A percentile compares a stretch with the other conserved stretches of the same genome.
Evolutionary conservation across 306 rosid species (phyloP).

Genomic region (Sphenostylis stenocarpa): DNA sequence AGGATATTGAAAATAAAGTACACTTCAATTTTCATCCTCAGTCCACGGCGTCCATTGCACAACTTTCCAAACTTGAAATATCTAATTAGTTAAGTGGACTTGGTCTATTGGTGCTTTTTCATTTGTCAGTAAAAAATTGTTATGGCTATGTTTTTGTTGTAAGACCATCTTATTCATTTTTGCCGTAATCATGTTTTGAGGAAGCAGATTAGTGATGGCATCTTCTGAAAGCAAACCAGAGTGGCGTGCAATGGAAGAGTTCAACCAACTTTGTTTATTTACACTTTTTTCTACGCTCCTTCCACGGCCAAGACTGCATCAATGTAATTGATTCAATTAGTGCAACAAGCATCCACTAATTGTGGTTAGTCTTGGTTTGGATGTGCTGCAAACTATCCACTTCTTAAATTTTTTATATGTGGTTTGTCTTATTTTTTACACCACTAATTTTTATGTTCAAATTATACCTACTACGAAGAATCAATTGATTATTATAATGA

Average conservation of each 20-base stretch:
- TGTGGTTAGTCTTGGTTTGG: not conserved
- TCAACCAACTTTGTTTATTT: not conserved
- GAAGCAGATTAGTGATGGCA: not conserved
- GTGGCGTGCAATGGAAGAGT: conserved; percentile 7
- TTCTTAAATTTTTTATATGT: no score
- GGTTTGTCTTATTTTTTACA: no score
- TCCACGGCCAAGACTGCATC: not conserved
- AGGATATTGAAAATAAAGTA: no score
- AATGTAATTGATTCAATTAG: not conserved
- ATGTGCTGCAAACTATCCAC: no score
- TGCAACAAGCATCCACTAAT: not conserved
- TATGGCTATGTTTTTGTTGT: not conserved
- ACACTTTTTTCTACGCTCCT: not conserved
- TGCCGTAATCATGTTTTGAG: conserved; percentile 8
- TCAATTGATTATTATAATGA: no score
- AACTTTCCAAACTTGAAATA: not conserved
- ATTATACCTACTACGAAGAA: no score
- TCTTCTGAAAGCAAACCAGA: not conserved
- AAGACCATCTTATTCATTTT: not conserved
- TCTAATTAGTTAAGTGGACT: conserved; percentile 8
- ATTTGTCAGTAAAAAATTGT: not conserved
- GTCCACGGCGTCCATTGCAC: conserved; percentile 7
- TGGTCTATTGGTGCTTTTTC: not conserved
- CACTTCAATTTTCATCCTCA: not conserved
- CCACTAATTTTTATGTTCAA: no score